These are phyloP conservation scores for Dysphania ambrosioides DNA, from an alignment of 148 eudicot genomes.

Conservation along the genomic window DNA sequence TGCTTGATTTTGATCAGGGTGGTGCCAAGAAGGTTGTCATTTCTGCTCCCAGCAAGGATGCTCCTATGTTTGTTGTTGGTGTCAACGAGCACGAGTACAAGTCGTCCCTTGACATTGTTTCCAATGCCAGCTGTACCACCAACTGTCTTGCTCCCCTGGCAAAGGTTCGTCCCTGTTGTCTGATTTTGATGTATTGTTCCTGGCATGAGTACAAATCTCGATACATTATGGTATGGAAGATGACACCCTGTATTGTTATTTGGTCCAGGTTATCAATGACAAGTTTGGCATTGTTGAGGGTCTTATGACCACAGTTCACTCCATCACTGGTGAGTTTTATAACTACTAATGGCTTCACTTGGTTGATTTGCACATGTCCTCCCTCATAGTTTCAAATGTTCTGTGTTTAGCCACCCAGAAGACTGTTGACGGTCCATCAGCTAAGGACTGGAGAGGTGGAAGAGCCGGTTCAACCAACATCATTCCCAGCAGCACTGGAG, in stretches of 20 bases:
- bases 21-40: slow-evolving; percentile 62
- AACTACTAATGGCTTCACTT: not conserved
- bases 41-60: slow-evolving; percentile 63
- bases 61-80: slow-evolving; percentile 64
- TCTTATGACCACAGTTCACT: slow-evolving; percentile 59
- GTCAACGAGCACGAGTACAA: slow-evolving; percentile 59
- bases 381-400: not conserved
- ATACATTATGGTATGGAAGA: not conserved
- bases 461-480: slow-evolving; percentile 43
- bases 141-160: slow-evolving; percentile 61
- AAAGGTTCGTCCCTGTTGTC: slow-evolving; percentile 32
- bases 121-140: slow-evolving; percentile 59
- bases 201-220: not conserved
- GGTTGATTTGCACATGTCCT: not conserved
- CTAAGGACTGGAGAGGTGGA: slow-evolving; percentile 44
- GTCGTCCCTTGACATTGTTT: slow-evolving; percentile 45
- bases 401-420: slow-evolving; percentile 34
- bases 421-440: slow-evolving; percentile 42
- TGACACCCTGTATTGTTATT: not conserved
- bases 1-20: slow-evolving; percentile 31
- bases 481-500: slow-evolving; percentile 42
- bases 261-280: slow-evolving; percentile 44
- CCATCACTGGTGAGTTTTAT: slow-evolving; percentile 45
- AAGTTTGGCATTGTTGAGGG: slow-evolving; percentile 60
- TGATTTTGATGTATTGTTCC: not conserved